phyloP scores from a whole-genome alignment of 352 stramenopile genomes.

The Globisporangium cederbergense region DNA sequence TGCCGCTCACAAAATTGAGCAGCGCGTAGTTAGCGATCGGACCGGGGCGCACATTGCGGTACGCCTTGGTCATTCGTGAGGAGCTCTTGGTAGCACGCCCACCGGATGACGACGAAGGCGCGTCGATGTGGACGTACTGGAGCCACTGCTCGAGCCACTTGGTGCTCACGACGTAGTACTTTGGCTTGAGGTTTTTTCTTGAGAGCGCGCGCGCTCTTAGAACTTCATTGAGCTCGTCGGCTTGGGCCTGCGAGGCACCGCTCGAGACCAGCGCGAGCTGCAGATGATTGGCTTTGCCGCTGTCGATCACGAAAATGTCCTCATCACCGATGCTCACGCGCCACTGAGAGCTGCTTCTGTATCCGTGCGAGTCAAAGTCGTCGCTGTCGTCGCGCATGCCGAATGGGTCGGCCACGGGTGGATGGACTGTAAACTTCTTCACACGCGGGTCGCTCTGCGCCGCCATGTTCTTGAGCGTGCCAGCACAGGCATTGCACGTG shows the following conservation, averaged over 20 bases:
- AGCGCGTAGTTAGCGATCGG: slow-evolving; percentile 65
- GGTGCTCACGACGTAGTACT: slow-evolving; percentile 55
- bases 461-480: slow-evolving; percentile 59
- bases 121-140: slow-evolving; percentile 56
- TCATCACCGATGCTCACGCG: slow-evolving; percentile 11
- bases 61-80: slow-evolving; percentile 9
- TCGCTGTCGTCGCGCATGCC: slow-evolving; percentile 8
- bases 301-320: slow-evolving; percentile 19
- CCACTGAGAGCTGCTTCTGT: neutral
- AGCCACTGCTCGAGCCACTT: slow-evolving; percentile 68
- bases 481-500: slow-evolving; percentile 64
- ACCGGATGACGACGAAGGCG: neutral
- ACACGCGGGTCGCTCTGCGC: slow-evolving; percentile 54
- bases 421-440: slow-evolving; percentile 40
- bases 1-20: slow-evolving; percentile 62
- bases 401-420: slow-evolving; percentile 1
- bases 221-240: slow-evolving; percentile 57
- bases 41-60: slow-evolving; percentile 31
- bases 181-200: slow-evolving; percentile 14
- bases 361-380: neutral
- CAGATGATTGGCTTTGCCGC: slow-evolving; percentile 1
- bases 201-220: slow-evolving; percentile 39
- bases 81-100: slow-evolving; percentile 1
- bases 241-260: slow-evolving; percentile 1
- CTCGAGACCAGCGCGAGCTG: slow-evolving; percentile 3